A percentile compares a stretch with the other conserved stretches of the same genome.
Conservation (phyloP, 768 basidiomycete genomes). For the Suillus subalutaceus region DNA sequence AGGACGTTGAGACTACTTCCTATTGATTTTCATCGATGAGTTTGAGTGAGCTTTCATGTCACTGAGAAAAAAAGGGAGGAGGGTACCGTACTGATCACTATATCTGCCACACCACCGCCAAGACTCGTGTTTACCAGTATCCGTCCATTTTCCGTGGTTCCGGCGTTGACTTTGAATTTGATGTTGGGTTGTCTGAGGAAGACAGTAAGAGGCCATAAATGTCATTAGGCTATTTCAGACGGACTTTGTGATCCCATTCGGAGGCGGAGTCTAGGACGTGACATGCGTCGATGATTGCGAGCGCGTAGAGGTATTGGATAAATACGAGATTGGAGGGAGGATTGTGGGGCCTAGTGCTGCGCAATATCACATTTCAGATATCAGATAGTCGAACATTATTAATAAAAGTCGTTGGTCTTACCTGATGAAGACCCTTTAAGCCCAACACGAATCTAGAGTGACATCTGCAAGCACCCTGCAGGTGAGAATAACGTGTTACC, state of each 20-base stretch:
- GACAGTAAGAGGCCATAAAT: conserved; percentile 71
- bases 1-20: conserved; percentile 79
- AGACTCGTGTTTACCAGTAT: conserved; percentile 90
- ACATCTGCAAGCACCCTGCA: conserved; percentile 80
- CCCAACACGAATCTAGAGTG: conserved; percentile 28
- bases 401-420: background rate
- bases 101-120: conserved; percentile 65
- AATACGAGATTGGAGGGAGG: conserved; percentile 75
- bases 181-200: conserved; percentile 24
- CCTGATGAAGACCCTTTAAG: conserved; percentile 19
- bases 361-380: background rate
- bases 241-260: conserved; percentile 54
- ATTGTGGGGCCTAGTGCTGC: conserved; percentile 18
- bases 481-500: conserved; percentile 93
- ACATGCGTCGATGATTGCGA: conserved; percentile 87
- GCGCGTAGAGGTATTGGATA: conserved; percentile 87
- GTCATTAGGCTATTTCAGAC: conserved; percentile 99
- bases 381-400: background rate
- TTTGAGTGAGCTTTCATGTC: background rate
- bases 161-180: conserved; percentile 42
- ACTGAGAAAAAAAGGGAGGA: background rate
- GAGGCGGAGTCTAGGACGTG: conserved; percentile 52
- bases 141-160: conserved; percentile 72
- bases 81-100: conserved; percentile 86
- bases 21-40: background rate